Percentiles rank a stretch among this genome's conserved stretches.
Conservation (phyloP, 495 filamentous ascomycete genomes). For the Penicillium coffeae region DNA sequence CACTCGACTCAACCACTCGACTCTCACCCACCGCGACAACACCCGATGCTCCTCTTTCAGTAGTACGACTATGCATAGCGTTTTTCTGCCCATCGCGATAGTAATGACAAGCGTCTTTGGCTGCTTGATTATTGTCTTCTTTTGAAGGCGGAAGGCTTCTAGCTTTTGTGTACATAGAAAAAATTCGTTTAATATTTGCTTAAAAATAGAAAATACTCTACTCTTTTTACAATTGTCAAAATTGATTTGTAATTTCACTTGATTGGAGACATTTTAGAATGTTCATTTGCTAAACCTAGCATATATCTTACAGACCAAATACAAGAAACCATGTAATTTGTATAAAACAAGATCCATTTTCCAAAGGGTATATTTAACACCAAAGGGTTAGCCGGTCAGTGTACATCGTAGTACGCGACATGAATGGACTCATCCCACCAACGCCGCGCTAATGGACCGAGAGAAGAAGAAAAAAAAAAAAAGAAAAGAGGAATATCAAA, state of each 20-base stretch:
- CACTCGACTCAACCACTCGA: constrained; percentile 5
- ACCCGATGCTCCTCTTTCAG: constrained; percentile 1
- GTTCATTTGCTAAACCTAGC: no score
- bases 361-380: constrained; percentile 20
- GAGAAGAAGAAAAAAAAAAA: not conserved
- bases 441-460: constrained; percentile 26
- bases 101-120: no score
- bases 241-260: no score
- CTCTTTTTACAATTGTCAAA: no score
- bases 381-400: constrained; percentile 4
- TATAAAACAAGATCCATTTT: constrained; percentile 11
- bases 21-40: constrained; percentile 26
- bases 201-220: not conserved
- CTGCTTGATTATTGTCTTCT: no score
- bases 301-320: not conserved
- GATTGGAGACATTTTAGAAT: no score
- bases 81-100: not conserved
- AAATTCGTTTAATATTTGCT: no score
- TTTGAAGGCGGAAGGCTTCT: no score
- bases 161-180: not conserved
- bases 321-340: not conserved
- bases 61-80: not conserved
- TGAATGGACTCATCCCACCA: constrained; percentile 16
- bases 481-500: not conserved
- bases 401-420: no score